Base-by-base conservation (phyloP, 2,329 filamentous ascomycete species). In the Scedosporium aurantiacum region DNA sequence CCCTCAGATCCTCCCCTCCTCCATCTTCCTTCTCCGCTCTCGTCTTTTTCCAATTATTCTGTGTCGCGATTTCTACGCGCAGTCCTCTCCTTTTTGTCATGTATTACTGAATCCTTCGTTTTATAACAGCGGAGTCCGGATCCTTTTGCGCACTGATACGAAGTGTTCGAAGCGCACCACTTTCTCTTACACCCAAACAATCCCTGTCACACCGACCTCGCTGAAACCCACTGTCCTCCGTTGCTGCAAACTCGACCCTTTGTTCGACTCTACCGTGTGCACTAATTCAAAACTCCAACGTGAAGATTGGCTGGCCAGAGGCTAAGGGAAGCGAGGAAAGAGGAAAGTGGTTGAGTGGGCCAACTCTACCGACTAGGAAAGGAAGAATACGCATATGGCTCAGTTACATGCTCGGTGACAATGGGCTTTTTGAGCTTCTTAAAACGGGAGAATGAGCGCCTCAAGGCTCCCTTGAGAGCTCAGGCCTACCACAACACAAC, bases 391-490 rank as follows among this genome's bases (percentile, higher is more conserved):
- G 5, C 58, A 18, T 60, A 60, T 60, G 58, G 58, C 58, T 43
- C n/a, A 8, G 6, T 14, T 50, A n/a, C 27, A 57, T 14, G 5
- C 18, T 40, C 28, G 58, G 58, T 54, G 47, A 60, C 28, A 41
- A 60, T 60, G 58, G 58, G 58, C 60, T 47, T 61, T 10, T 21
- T 61, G 54, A 61, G 60, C 54, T 61, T 61, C 58, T 50, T 60
- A 37, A 60, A 60, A 43, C 27, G 58, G 58, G 47, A 60, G 58
- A 60, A 60, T 50, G 58, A 60, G 45, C 58, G 58, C 47, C 58
- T 60, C 27, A 50, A 50, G 25, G 28, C 58, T 23, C 58, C 58
- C n/a, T 50, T 60, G 28, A 60, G 37, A 40, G 58, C 27, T 50
- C 58, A 60, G 58, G 58, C 58, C 23, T 60, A 60, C 47, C 41